Conservation (phyloP, 495 filamentous ascomycete species). For the Neurospora sp. region DNA sequence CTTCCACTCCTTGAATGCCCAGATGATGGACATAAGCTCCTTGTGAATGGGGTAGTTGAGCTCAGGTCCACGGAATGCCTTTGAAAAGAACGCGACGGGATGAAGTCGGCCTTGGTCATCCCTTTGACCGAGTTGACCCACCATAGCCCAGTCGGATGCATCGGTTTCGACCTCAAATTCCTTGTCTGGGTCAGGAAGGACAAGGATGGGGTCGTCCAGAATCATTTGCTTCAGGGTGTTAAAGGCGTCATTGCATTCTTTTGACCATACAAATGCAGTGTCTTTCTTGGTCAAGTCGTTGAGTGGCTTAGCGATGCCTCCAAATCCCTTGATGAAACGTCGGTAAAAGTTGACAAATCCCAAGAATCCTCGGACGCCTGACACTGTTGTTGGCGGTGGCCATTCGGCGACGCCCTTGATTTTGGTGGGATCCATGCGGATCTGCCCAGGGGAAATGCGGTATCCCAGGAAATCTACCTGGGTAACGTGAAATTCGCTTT, state of each 20-base stretch:
- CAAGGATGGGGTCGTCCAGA: background rate
- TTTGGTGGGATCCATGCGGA: too few relatives aligned
- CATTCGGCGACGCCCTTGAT: too few relatives aligned
- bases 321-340: too few relatives aligned
- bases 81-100: conserved; percentile 3
- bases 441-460: too few relatives aligned
- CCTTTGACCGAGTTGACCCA: background rate
- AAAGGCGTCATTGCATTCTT: background rate
- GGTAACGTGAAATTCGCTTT: too few relatives aligned
- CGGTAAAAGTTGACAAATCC: too few relatives aligned
- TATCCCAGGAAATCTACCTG: too few relatives aligned
- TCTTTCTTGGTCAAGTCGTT: too few relatives aligned
- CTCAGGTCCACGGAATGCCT: conserved; percentile 1
- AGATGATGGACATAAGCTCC: conserved; percentile 1
- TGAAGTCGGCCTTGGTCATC: background rate
- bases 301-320: too few relatives aligned
- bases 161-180: background rate
- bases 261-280: too few relatives aligned
- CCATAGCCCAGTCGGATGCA: background rate
- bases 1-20: conserved; percentile 1
- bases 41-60: conserved; percentile 18
- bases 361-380: too few relatives aligned
- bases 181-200: background rate
- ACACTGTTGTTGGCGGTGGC: too few relatives aligned
- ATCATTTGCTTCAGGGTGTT: background rate